phyloP scores from a whole-genome alignment of 306 rosid genomes.

The Pueraria montana region DNA sequence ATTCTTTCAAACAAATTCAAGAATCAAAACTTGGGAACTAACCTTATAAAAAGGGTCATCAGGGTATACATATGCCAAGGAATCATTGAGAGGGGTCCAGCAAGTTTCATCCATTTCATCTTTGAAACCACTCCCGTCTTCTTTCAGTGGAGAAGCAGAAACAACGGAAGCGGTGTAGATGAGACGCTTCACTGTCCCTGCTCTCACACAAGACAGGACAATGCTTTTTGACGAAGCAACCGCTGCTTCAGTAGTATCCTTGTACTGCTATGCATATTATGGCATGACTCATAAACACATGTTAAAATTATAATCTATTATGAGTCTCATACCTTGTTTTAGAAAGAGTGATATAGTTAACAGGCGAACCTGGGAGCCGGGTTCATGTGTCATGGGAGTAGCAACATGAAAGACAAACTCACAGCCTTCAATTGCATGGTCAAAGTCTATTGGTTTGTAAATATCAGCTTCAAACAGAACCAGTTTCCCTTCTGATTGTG shows the following conservation, averaged over 20 bases:
- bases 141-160: slow-evolving; percentile 55
- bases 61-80: slow-evolving; percentile 19
- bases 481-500: slow-evolving; percentile 44
- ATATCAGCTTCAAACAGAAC: slow-evolving; percentile 58
- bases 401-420: slow-evolving; percentile 65
- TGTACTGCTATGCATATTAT: slow-evolving; percentile 43
- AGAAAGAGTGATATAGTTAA: too few species aligned
- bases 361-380: slow-evolving; percentile 37
- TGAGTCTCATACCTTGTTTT: too few species aligned
- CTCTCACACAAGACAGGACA: slow-evolving; percentile 47
- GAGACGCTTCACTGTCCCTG: slow-evolving; percentile 55
- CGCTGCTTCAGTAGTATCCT: slow-evolving; percentile 53
- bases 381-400: slow-evolving; percentile 48
- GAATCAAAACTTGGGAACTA: neutral
- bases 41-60: slow-evolving; percentile 27
- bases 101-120: slow-evolving; percentile 57
- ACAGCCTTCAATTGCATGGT: slow-evolving; percentile 51
- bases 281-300: neutral
- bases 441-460: slow-evolving; percentile 53
- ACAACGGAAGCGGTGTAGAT: slow-evolving; percentile 58
- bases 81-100: slow-evolving; percentile 58
- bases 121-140: slow-evolving; percentile 57
- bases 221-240: slow-evolving; percentile 46
- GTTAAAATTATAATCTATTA: too few species aligned
- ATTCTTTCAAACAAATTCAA: too few species aligned